These are phyloP conservation scores for Rhynchospora breviuscula DNA, from an alignment of 176 grass and related monocot species.

Conservation along the genomic window DNA sequence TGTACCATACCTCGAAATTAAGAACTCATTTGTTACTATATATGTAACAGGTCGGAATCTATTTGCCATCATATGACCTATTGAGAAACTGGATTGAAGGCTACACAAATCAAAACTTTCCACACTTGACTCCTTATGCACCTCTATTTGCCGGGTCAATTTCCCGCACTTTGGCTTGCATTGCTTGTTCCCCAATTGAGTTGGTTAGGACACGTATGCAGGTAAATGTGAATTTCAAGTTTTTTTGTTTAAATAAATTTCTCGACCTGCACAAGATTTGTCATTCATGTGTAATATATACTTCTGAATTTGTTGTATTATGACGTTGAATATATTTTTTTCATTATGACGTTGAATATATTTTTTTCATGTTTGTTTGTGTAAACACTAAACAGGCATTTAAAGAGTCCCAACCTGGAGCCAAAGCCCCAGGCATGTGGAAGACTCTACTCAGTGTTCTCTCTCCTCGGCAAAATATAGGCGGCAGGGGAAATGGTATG, in stretches of 20 bases:
- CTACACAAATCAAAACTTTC: slow-evolving; percentile 43
- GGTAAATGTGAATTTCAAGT: slow-evolving; percentile 32
- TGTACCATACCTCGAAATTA: neutral
- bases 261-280: neutral
- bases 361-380: neutral
- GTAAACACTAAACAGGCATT: slow-evolving; percentile 49
- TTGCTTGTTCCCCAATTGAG: slow-evolving; percentile 86
- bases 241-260: neutral
- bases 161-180: slow-evolving; percentile 66
- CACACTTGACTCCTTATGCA: slow-evolving; percentile 61
- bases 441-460: slow-evolving; percentile 63
- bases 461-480: slow-evolving; percentile 42
- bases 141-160: slow-evolving; percentile 69
- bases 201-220: slow-evolving; percentile 89
- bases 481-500: slow-evolving; percentile 49
- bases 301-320: neutral
- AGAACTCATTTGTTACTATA: neutral
- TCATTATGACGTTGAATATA: neutral
- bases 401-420: slow-evolving; percentile 53
- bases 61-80: slow-evolving; percentile 74
- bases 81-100: slow-evolving; percentile 84
- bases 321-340: neutral
- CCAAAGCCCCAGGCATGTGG: slow-evolving; percentile 69
- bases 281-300: neutral
- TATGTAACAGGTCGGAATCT: slow-evolving; percentile 69